These are phyloP conservation scores for Trichosporon asahii DNA, from an alignment of 1,284 basidiomycete species.

Conservation along the genomic window DNA sequence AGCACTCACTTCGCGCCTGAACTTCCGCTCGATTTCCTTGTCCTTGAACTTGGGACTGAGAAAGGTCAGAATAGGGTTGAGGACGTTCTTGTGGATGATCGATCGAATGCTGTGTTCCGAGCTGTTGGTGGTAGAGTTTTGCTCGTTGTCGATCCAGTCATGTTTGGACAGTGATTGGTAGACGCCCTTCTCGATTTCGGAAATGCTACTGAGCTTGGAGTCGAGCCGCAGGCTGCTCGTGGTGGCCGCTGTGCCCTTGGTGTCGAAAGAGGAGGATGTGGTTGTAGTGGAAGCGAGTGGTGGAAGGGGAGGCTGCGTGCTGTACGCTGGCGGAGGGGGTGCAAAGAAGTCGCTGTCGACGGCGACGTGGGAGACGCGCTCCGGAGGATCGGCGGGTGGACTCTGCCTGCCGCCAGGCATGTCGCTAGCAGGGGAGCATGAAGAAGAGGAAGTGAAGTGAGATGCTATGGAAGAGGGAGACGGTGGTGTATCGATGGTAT, in stretches of 20 bases:
- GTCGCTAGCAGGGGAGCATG: not conserved
- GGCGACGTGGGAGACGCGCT: not conserved
- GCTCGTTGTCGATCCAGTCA: not conserved
- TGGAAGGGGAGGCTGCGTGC: not conserved
- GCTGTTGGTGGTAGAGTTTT: not conserved
- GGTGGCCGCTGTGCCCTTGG: not conserved
- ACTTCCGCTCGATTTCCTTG: conserved; percentile 41
- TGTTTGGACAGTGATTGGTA: not conserved
- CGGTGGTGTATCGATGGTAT: not conserved
- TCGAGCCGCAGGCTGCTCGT: not conserved
- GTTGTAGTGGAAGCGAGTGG: not conserved
- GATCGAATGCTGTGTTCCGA: not conserved
- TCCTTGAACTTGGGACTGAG: conserved; percentile 39
- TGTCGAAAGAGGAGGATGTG: not conserved
- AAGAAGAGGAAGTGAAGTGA: not conserved
- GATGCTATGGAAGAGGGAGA: not conserved
- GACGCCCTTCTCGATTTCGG: not conserved
- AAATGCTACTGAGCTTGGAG: not conserved
- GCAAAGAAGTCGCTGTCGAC: conserved; percentile 5
- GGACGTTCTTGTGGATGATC: not conserved
- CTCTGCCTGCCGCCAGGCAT: not conserved
- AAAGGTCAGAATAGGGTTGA: not conserved
- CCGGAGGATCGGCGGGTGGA: not conserved
- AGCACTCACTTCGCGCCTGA: conserved; percentile 39
- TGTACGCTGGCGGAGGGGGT: not conserved